Percentiles rank a stretch among this genome's conserved stretches.
These are phyloP conservation scores for Monascus purpureus DNA, from an alignment of 495 filamentous ascomycete genomes.

Conservation along the genomic window DNA sequence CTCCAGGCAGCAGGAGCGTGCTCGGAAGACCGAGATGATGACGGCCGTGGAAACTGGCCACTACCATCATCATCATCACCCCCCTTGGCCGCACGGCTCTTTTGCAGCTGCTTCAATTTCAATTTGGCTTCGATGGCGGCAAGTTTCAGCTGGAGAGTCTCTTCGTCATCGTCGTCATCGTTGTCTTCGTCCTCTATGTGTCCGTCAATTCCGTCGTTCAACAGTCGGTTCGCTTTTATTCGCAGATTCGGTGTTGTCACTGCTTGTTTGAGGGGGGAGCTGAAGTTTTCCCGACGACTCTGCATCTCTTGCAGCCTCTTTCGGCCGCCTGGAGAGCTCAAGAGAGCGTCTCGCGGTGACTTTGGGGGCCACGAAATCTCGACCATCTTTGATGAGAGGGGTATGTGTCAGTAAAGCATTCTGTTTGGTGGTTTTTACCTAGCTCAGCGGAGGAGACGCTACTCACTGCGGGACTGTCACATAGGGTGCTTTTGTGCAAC, in stretches of 20 bases:
- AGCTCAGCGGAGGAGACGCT: neutral
- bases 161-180: slow-evolving; percentile 77
- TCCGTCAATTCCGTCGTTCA: slow-evolving; percentile 24
- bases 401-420: no score
- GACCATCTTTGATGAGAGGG: slow-evolving; percentile 19
- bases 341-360: slow-evolving; percentile 71
- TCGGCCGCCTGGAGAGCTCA: slow-evolving; percentile 70
- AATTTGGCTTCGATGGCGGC: slow-evolving; percentile 75
- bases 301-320: slow-evolving; percentile 50
- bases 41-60: slow-evolving; percentile 7
- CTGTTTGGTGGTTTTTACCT: neutral
- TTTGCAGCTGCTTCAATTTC: slow-evolving; percentile 77
- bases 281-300: slow-evolving; percentile 46
- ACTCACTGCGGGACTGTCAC: slow-evolving; percentile 16
- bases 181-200: slow-evolving; percentile 26
- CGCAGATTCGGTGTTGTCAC: slow-evolving; percentile 26
- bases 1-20: slow-evolving; percentile 3
- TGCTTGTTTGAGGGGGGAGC: slow-evolving; percentile 47
- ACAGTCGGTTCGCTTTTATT: slow-evolving; percentile 16
- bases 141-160: slow-evolving; percentile 69
- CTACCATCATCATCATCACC: slow-evolving; percentile 12
- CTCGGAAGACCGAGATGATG: slow-evolving; percentile 11
- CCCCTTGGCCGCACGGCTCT: slow-evolving; percentile 23
- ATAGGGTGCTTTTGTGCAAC: no score
- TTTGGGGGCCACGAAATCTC: slow-evolving; percentile 70